Percentiles rank a stretch among this genome's conserved stretches.
These are phyloP conservation scores for Tylopilus cervinicoccineus DNA, from an alignment of 768 basidiomycete species.

Conservation along the genomic window DNA sequence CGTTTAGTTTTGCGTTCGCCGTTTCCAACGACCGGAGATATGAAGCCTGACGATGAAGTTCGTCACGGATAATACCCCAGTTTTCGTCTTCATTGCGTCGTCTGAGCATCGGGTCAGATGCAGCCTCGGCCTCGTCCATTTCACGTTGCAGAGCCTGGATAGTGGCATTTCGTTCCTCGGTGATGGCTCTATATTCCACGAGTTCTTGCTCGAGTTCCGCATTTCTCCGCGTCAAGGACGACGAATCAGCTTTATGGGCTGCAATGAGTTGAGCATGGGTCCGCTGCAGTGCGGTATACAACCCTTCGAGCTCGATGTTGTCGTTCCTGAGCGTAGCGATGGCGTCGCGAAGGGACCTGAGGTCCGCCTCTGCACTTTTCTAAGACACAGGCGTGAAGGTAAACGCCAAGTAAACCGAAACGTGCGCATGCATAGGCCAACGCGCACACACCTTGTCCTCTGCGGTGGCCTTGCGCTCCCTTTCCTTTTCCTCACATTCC, in stretches of 20 bases:
- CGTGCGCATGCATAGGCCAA: not conserved
- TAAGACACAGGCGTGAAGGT: conserved; percentile 21
- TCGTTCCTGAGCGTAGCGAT: conserved; percentile 52
- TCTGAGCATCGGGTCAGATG: conserved; percentile 28
- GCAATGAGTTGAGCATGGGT: conserved; percentile 46
- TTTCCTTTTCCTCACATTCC: conserved; percentile 65
- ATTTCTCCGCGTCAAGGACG: conserved; percentile 44
- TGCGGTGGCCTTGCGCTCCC: conserved; percentile 44
- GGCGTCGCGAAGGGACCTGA: conserved; percentile 47
- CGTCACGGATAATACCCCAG: conserved; percentile 62
- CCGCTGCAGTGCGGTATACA: conserved; percentile 45
- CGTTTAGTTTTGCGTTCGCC: conserved; percentile 49
- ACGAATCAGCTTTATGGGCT: conserved; percentile 48
- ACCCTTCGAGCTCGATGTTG: conserved; percentile 57
- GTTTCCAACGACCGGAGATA: conserved; percentile 60
- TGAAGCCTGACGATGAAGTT: conserved; percentile 60
- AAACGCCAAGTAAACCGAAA: not conserved
- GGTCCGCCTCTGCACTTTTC: conserved; percentile 47
- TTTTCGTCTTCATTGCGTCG: conserved; percentile 45
- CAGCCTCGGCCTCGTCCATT: conserved; percentile 41
- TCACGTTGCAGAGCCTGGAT: conserved; percentile 45
- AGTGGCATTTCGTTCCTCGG: conserved; percentile 38
- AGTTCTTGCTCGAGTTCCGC: conserved; percentile 48
- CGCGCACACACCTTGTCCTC: conserved; percentile 55
- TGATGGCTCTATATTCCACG: conserved; percentile 36